Base-by-base conservation (phyloP, 2,329 filamentous ascomycete species). In the Paracamarosporium sp. region DNA sequence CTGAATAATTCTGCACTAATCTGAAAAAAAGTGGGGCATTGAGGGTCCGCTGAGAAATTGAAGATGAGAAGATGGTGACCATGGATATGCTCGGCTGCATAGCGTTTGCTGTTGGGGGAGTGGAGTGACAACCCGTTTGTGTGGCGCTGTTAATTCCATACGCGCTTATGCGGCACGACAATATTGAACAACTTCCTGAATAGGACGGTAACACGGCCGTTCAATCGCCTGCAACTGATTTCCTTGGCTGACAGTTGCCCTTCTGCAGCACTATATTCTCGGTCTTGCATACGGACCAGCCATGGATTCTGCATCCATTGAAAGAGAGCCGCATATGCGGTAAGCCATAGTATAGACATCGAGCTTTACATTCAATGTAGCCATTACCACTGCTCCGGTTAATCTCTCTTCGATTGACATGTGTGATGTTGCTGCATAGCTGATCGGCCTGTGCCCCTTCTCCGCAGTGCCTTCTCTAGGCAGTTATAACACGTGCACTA, bases 1-100 rank as follows among this genome's bases (percentile, higher is more conserved):
- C 20, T 22, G 36, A 40, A 40, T 20, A 15, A 5, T 13, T 46
- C 40, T 81, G 60, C 56, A 83, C 81, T 22, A 82, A 67, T 73
- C 78, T 82, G 33, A 5, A 30, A 11, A 30, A 30, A 11, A 30
- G 28, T 5, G 28, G 5, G 28, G 28, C 28, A 11, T 30, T 30
- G 28, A 11, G 5, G 28, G 28, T 30, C 11, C 5, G 28, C 28
- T 11, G 28, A 11, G 28, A 5, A 11, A 11, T 30, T 30, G 28
- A 11, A 11, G 28, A 30, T 11, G 28, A 30, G 28, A 30, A 11
- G 5, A 11, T 30, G 28, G 28, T 30, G 28, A 30, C 28, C 28
- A 11, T 5, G 36, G n/a, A n/a, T n/a, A n/a, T 40, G 36, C 36
- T 13, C 15, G 20, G 15, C 36, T 40, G 36, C 36, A 6, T n/a